Evolutionary conservation across 2,329 filamentous ascomycete genomes (phyloP).

Genomic region (Xylaria hypoxylon): DNA sequence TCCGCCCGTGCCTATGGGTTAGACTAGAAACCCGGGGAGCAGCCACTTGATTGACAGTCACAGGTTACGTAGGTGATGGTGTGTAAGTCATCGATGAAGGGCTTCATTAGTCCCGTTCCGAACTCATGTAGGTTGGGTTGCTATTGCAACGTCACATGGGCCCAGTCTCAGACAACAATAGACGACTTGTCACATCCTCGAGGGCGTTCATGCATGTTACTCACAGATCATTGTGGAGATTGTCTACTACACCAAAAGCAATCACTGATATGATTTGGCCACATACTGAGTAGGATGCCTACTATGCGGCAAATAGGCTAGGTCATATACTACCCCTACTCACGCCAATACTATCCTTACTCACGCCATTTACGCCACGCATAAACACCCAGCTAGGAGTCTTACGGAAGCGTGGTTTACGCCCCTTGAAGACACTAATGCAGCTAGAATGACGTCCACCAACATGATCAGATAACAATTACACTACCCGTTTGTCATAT

Average conservation of each 20-base stretch:
- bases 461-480: background rate
- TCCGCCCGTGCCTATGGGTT: background rate
- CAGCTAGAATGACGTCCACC: background rate
- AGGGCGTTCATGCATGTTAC: background rate
- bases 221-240: background rate
- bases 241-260: background rate
- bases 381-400: background rate
- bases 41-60: background rate
- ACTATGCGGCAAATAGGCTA: background rate
- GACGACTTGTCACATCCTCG: background rate
- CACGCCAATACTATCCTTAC: background rate
- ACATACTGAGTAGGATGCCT: background rate
- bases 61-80: background rate
- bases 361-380: conserved; percentile 1
- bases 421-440: background rate
- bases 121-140: conserved; percentile 4
- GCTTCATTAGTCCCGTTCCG: background rate
- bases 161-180: background rate
- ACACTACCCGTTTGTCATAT: background rate
- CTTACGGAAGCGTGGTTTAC: background rate
- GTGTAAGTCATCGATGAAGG: background rate
- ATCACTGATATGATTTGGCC: background rate
- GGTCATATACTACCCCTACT: conserved; percentile 3
- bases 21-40: background rate
- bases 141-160: conserved; percentile 23